Evolutionary conservation across 1,284 basidiomycete species (phyloP).

Genomic region (Exobasidium cylindrosporum): DNA sequence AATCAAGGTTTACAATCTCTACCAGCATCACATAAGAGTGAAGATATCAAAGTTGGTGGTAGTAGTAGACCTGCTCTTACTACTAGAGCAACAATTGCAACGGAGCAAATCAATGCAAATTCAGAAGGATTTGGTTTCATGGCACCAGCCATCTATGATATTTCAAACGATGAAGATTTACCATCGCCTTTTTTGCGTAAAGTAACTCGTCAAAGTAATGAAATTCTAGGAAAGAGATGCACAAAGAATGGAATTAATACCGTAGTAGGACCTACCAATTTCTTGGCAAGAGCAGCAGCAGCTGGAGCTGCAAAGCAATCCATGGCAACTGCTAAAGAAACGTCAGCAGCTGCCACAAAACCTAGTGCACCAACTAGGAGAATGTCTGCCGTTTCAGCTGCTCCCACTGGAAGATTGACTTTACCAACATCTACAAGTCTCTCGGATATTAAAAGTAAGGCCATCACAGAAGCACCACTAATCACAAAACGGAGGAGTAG

Average conservation of each 20-base stretch:
- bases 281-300: slow-evolving; percentile 10
- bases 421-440: not conserved
- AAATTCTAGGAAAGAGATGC: not conserved
- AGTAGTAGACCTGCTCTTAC: not conserved
- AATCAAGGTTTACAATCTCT: not conserved
- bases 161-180: slow-evolving; percentile 18
- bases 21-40: too few relatives aligned
- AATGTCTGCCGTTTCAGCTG: not conserved
- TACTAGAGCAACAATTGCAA: not conserved
- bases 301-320: slow-evolving; percentile 8
- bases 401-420: not conserved
- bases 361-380: not conserved
- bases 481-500: not conserved
- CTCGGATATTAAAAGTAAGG: not conserved
- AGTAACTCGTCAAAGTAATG: slow-evolving; percentile 6
- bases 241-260: not conserved
- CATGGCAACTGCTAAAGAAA: not conserved
- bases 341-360: not conserved
- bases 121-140: too few relatives aligned
- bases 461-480: not conserved
- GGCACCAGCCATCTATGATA: slow-evolving; percentile 14
- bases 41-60: not conserved
- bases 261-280: not conserved
- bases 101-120: not conserved
- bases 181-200: slow-evolving; percentile 23